Evolutionary conservation across 441 rosid species (phyloP).

Genomic region (Gossypium trilobum): DNA sequence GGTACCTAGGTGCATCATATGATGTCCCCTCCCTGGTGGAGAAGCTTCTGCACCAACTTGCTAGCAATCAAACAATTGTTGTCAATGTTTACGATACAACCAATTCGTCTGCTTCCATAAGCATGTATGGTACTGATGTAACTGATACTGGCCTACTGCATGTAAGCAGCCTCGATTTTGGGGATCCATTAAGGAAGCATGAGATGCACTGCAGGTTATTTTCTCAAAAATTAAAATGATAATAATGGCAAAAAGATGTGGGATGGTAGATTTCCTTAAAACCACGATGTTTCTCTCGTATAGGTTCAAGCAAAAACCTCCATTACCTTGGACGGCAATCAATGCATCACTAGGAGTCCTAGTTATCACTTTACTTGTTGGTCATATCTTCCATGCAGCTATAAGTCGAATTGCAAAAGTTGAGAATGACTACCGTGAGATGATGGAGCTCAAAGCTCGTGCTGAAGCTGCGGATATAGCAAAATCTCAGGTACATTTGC

Average conservation of each 20-base stretch:
- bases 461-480: slow-evolving; percentile 98
- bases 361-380: slow-evolving; percentile 62
- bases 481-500: slow-evolving; percentile 70
- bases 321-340: slow-evolving; percentile 72
- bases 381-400: slow-evolving; percentile 68
- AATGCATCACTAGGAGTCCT: slow-evolving; percentile 48
- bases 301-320: slow-evolving; percentile 78
- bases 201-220: slow-evolving; percentile 92
- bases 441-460: slow-evolving; percentile 75
- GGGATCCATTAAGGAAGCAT: slow-evolving; percentile 83
- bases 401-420: slow-evolving; percentile 61
- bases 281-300: slow-evolving; percentile 7
- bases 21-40: slow-evolving; percentile 95
- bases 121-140: slow-evolving; percentile 79
- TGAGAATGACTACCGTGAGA: slow-evolving; percentile 57
- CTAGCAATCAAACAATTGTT: slow-evolving; percentile 80
- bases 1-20: slow-evolving; percentile 91
- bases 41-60: slow-evolving; percentile 89
- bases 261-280: slow-evolving; percentile 17
- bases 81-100: slow-evolving; percentile 91
- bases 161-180: slow-evolving; percentile 68
- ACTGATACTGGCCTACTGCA: slow-evolving; percentile 53
- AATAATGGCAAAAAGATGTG: background rate
- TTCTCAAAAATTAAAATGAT: slow-evolving; percentile 7
- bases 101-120: slow-evolving; percentile 48